Conservation (phyloP, 331 rosid genomes). For the Arachis monticola region DNA sequence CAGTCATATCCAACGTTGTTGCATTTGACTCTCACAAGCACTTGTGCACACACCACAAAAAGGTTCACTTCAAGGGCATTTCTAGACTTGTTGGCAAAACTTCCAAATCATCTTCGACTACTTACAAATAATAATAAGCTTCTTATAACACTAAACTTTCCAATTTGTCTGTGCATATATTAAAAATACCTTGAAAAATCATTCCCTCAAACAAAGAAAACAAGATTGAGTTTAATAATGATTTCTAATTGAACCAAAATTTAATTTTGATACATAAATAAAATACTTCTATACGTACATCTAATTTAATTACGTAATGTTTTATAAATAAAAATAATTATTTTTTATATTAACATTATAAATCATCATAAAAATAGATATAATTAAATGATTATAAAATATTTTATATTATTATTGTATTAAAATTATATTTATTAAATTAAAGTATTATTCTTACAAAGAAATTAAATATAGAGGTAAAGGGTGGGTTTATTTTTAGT, state of each 20-base stretch:
- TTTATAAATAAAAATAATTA: no score
- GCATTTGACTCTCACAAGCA: background rate
- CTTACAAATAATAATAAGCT: background rate
- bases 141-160: background rate
- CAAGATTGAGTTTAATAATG: no score
- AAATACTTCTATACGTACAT: no score
- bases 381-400: no score
- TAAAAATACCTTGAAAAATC: background rate
- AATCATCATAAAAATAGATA: no score
- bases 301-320: no score
- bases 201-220: no score
- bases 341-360: no score
- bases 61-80: slow-evolving; percentile 22
- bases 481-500: slow-evolving; percentile 7
- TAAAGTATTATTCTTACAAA: no score
- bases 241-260: background rate
- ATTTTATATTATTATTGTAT: no score
- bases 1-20: slow-evolving; percentile 31
- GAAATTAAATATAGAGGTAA: background rate
- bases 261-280: background rate
- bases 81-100: background rate
- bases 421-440: no score
- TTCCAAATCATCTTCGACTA: background rate
- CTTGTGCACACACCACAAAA: slow-evolving; percentile 25
- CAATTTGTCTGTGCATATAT: background rate